Conservation (phyloP, 75 land plant species). For the Chamaecyparis obtusa region DNA sequence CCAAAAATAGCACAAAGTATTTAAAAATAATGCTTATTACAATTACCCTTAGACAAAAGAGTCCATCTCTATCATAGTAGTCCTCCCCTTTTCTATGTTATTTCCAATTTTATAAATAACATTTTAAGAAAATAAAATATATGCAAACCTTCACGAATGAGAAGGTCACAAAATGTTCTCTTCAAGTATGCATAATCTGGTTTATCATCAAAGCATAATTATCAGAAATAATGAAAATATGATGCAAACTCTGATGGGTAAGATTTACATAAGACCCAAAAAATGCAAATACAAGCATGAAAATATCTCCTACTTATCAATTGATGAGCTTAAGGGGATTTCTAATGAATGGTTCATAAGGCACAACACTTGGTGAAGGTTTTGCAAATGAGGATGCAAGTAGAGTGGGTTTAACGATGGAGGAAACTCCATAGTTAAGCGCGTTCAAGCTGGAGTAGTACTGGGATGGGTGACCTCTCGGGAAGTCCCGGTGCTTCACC, state of each 20-base stretch:
- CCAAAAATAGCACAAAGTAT: not conserved
- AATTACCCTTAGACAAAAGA: not conserved
- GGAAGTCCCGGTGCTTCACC: too few species aligned
- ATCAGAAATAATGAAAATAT: conserved; percentile 62
- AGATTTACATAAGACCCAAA: conserved; percentile 71
- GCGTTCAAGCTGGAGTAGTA: too few species aligned
- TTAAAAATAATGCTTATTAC: not conserved
- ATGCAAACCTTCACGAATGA: conserved; percentile 84
- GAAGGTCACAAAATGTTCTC: conserved; percentile 59
- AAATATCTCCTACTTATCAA: too few species aligned
- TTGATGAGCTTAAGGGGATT: too few species aligned
- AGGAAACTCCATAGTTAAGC: too few species aligned
- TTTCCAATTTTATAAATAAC: not conserved
- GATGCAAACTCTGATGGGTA: conserved; percentile 78
- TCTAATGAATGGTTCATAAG: too few species aligned
- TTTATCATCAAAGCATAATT: conserved; percentile 54
- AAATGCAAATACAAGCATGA: conserved; percentile 1
- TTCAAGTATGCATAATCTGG: conserved; percentile 58
- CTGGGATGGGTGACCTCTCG: too few species aligned
- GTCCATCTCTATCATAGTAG: not conserved
- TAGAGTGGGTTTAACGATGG: too few species aligned
- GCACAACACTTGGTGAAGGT: too few species aligned
- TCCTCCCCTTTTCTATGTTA: not conserved
- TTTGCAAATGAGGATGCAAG: too few species aligned
- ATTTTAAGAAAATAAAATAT: not conserved